Conservation (phyloP, 768 basidiomycete species). For the Hygrophorus russula region DNA sequence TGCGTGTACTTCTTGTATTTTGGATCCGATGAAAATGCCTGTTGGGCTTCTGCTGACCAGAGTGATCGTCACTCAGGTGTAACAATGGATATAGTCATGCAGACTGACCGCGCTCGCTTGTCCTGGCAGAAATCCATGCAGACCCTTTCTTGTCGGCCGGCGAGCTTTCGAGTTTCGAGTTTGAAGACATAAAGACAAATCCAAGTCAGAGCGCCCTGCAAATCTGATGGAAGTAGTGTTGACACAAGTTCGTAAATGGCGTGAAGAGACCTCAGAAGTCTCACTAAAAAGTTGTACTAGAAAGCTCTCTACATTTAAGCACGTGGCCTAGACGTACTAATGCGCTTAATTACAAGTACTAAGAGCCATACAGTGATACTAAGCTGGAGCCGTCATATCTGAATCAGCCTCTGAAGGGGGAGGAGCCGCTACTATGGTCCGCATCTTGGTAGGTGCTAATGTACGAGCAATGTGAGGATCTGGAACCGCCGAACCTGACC, state of each 20-base stretch:
- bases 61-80: constrained; percentile 1
- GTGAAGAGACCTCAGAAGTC: too few relatives aligned
- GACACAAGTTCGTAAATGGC: too few relatives aligned
- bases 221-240: too few relatives aligned
- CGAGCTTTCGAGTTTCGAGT: constrained; percentile 13
- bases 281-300: too few relatives aligned
- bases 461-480: constrained; percentile 27
- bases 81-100: neutral
- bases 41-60: constrained; percentile 34
- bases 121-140: constrained; percentile 25
- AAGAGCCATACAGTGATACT: neutral
- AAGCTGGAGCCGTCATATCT: constrained; percentile 15
- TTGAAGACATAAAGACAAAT: neutral
- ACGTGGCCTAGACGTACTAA: too few relatives aligned
- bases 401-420: constrained; percentile 42
- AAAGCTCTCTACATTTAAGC: too few relatives aligned
- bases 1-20: constrained; percentile 91
- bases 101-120: constrained; percentile 40
- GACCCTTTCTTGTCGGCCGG: constrained; percentile 21
- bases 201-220: too few relatives aligned
- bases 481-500: constrained; percentile 41
- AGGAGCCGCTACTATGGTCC: constrained; percentile 43
- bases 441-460: constrained; percentile 55
- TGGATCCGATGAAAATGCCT: constrained; percentile 64
- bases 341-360: too few relatives aligned